These are phyloP conservation scores for Aeschynomene evenia DNA, from an alignment of 306 rosid species.

Conservation along the genomic window DNA sequence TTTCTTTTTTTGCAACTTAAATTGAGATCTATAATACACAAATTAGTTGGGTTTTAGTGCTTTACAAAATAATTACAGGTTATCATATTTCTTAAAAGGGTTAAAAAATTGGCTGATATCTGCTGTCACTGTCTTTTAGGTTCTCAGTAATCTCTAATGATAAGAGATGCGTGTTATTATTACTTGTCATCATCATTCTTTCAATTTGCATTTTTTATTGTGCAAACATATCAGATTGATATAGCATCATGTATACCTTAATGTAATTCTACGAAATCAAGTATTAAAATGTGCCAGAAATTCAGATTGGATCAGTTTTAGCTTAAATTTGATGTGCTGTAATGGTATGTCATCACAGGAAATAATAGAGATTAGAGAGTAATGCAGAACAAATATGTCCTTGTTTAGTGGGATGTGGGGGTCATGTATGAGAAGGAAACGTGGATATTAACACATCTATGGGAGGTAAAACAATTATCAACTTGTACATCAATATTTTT, in stretches of 20 bases:
- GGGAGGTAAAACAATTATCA: too few relatives aligned
- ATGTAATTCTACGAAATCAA: background rate
- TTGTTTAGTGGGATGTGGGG: too few relatives aligned
- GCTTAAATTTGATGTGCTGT: background rate
- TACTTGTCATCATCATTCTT: slow-evolving; percentile 15
- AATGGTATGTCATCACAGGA: too few relatives aligned
- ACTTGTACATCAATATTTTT: too few relatives aligned
- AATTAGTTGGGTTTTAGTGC: slow-evolving; percentile 6
- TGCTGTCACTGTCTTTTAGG: slow-evolving; percentile 6
- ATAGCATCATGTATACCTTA: background rate
- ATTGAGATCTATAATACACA: slow-evolving; percentile 24
- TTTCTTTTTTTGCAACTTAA: slow-evolving; percentile 29
- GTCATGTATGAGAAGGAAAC: too few relatives aligned
- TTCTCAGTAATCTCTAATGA: background rate
- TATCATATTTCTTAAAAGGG: slow-evolving; percentile 7
- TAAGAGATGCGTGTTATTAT: background rate
- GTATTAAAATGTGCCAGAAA: background rate
- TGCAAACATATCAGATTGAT: slow-evolving; percentile 15
- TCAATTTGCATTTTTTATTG: background rate
- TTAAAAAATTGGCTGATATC: background rate
- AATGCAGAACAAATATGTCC: too few relatives aligned
- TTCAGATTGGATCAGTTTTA: background rate
- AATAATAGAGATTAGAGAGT: too few relatives aligned
- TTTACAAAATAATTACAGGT: slow-evolving; percentile 31
- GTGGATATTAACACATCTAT: too few relatives aligned